Conservation (phyloP, 225 moss, liverwort and hornwort species). For the Neckera pumila region DNA sequence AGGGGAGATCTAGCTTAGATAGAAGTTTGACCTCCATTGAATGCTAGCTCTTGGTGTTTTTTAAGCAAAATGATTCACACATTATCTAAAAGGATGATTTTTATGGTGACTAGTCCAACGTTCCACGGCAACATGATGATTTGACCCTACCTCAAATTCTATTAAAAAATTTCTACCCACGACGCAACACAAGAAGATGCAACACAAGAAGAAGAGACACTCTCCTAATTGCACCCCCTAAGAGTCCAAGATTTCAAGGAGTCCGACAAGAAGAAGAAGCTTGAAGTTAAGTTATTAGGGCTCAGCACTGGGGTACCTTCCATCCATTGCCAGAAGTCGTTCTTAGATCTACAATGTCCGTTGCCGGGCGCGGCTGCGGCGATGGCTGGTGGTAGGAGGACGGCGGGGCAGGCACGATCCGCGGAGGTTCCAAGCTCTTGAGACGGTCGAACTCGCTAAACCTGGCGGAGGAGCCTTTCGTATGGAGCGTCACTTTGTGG, state of each 20-base stretch:
- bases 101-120: accelerated
- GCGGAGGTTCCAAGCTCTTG: background rate
- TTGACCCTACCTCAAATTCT: background rate
- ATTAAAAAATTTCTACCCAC: background rate
- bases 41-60: background rate
- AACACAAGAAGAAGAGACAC: no score
- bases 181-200: background rate
- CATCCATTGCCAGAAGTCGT: background rate
- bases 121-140: accelerated
- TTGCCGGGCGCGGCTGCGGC: background rate
- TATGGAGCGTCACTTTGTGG: background rate
- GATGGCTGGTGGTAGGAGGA: background rate
- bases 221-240: no score
- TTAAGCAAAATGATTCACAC: background rate
- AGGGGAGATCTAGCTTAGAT: accelerated
- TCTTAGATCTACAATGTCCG: background rate
- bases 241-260: no score
- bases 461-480: background rate
- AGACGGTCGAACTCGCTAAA: background rate
- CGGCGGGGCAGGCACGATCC: background rate
- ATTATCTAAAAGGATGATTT: no score
- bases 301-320: background rate
- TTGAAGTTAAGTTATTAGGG: background rate
- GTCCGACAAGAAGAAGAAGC: background rate
- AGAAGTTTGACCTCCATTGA: background rate